Percentiles rank a stretch among this genome's conserved stretches.
Conservation (phyloP, 495 filamentous ascomycete species). For the Articulospora tetracladia region DNA sequence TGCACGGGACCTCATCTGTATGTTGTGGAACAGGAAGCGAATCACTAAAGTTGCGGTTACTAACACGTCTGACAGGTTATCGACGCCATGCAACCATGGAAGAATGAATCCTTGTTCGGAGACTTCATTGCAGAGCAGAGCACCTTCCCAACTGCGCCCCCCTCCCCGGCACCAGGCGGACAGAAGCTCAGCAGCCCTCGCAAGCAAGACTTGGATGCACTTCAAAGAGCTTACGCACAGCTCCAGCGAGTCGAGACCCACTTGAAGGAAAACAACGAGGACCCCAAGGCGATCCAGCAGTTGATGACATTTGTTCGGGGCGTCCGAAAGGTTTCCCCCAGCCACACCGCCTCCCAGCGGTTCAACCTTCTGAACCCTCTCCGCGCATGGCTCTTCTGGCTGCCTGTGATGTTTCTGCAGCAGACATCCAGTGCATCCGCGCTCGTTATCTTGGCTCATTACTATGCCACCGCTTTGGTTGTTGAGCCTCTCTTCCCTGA, state of each 20-base stretch:
- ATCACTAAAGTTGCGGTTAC: slow-evolving; percentile 10
- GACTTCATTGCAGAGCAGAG: slow-evolving; percentile 77
- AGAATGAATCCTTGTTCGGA: slow-evolving; percentile 78
- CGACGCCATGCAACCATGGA: slow-evolving; percentile 90
- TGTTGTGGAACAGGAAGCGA: slow-evolving; percentile 26
- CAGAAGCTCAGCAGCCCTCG: slow-evolving; percentile 49
- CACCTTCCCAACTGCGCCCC: slow-evolving; percentile 59
- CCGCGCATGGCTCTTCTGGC: slow-evolving; percentile 92
- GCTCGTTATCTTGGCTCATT: slow-evolving; percentile 81
- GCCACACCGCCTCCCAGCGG: slow-evolving; percentile 70
- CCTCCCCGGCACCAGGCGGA: slow-evolving; percentile 54
- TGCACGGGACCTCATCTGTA: slow-evolving; percentile 87
- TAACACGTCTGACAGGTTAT: slow-evolving; percentile 63
- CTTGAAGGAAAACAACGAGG: slow-evolving; percentile 67
- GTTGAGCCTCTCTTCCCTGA: slow-evolving; percentile 91
- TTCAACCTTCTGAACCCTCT: slow-evolving; percentile 85
- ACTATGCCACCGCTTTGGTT: slow-evolving; percentile 81
- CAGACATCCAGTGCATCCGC: slow-evolving; percentile 57
- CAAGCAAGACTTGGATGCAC: slow-evolving; percentile 65
- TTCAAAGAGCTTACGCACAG: slow-evolving; percentile 61
- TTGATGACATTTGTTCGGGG: slow-evolving; percentile 77
- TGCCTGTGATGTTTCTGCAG: slow-evolving; percentile 68
- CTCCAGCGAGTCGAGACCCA: slow-evolving; percentile 68
- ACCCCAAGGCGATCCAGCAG: slow-evolving; percentile 71
- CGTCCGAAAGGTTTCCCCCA: slow-evolving; percentile 69